These are phyloP conservation scores for Eucalyptus viminalis DNA, from an alignment of 345 rosid genomes.

Conservation along the genomic window DNA sequence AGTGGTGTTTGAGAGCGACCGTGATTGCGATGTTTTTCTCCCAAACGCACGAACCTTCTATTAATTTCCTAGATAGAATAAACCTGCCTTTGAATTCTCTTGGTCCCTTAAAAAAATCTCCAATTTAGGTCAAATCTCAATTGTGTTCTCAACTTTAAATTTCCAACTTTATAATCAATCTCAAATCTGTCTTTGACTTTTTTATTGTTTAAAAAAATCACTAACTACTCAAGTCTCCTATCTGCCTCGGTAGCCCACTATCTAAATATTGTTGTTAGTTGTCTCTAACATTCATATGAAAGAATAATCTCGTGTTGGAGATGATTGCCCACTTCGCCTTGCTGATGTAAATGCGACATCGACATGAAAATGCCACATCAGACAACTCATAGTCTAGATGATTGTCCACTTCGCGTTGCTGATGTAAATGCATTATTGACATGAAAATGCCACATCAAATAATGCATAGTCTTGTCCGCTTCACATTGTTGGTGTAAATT, in stretches of 20 bases:
- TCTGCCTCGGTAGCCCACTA: accelerated
- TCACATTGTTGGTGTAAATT: too few relatives aligned
- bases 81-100: not conserved
- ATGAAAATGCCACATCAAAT: too few relatives aligned
- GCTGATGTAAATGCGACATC: not conserved
- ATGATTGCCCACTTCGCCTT: not conserved
- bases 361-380: not conserved
- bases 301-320: not conserved
- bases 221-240: not conserved
- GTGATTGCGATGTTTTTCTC: not conserved
- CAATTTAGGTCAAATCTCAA: too few relatives aligned
- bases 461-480: too few relatives aligned
- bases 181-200: too few relatives aligned
- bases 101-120: not conserved
- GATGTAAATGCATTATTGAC: too few relatives aligned
- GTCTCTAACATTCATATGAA: not conserved
- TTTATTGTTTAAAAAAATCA: not conserved
- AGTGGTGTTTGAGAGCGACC: not conserved
- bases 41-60: not conserved
- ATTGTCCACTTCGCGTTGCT: too few relatives aligned
- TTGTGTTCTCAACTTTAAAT: too few relatives aligned
- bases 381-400: too few relatives aligned
- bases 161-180: too few relatives aligned
- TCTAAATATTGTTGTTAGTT: not conserved
- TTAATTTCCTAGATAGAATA: not conserved